phyloP scores from a whole-genome alignment of 225 moss, liverwort and hornwort genomes.

The Ulota crispa region DNA sequence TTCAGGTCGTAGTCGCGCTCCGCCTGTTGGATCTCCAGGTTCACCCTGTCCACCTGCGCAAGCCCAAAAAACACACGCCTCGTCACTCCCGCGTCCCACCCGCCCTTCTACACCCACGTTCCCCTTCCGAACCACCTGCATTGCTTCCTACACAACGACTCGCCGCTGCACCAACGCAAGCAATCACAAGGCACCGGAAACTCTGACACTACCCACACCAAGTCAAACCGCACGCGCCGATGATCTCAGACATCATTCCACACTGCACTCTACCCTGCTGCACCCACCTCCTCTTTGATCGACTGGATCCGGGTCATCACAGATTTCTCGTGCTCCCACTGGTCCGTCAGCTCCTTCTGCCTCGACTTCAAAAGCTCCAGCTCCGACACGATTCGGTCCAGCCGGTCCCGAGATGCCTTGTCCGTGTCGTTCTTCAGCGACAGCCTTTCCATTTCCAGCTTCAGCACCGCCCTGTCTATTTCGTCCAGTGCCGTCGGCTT shows the following conservation, averaged over 20 bases:
- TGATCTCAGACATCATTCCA: background rate
- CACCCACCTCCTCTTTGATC: slow-evolving; percentile 87
- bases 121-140: background rate
- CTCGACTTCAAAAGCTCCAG: slow-evolving; percentile 59
- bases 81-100: background rate
- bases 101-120: background rate
- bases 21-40: slow-evolving; percentile 95
- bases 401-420: slow-evolving; percentile 87
- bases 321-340: slow-evolving; percentile 98
- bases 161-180: background rate
- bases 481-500: slow-evolving; percentile 95
- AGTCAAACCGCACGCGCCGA: too few relatives aligned
- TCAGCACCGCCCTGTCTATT: slow-evolving; percentile 85
- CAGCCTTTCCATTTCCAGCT: slow-evolving; percentile 94
- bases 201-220: background rate
- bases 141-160: background rate
- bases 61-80: background rate
- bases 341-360: slow-evolving; percentile 90
- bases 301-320: slow-evolving; percentile 99
- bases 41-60: slow-evolving; percentile 83
- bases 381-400: slow-evolving; percentile 72
- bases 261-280: background rate
- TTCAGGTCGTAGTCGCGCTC: slow-evolving; percentile 93
- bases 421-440: slow-evolving; percentile 92
- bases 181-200: background rate